Conservation (phyloP, 208 protist species). For the Crithidia thermophila region DNA sequence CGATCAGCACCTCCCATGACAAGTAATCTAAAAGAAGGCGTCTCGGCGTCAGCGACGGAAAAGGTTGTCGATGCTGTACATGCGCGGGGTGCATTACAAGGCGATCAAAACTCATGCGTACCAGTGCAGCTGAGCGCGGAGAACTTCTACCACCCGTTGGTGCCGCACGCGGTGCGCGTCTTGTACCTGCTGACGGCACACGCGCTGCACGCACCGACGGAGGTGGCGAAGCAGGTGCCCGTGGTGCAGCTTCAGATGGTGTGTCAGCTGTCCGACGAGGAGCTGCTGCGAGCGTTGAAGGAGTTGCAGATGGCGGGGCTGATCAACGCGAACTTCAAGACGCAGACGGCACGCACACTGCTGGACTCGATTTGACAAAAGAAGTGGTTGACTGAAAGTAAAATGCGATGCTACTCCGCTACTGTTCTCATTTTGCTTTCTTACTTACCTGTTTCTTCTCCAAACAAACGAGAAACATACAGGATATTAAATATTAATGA, state of each 20-base stretch:
- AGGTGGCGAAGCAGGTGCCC: slow-evolving; percentile 54
- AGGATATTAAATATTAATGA: too few relatives aligned
- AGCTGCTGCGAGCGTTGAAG: slow-evolving; percentile 46
- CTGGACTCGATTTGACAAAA: slow-evolving; percentile 25
- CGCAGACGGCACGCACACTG: slow-evolving; percentile 42
- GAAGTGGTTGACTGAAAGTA: slow-evolving; percentile 7
- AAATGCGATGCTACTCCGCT: not conserved
- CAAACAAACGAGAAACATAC: too few relatives aligned
- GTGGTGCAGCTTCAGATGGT: slow-evolving; percentile 58
- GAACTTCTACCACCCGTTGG: slow-evolving; percentile 64
- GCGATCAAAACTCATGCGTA: too few relatives aligned
- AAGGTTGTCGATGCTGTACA: too few relatives aligned
- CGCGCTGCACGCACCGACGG: slow-evolving; percentile 30
- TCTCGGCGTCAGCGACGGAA: too few relatives aligned
- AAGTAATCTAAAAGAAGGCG: too few relatives aligned
- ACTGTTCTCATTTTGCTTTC: slow-evolving; percentile 9
- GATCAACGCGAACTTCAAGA: slow-evolving; percentile 36
- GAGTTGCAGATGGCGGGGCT: slow-evolving; percentile 62
- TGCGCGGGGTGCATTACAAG: too few relatives aligned
- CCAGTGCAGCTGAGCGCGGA: not conserved
- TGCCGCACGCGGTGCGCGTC: slow-evolving; percentile 60
- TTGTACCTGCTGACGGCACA: slow-evolving; percentile 63
- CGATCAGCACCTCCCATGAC: too few relatives aligned
- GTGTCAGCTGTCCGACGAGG: slow-evolving; percentile 67
- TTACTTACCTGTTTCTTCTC: not conserved